Percentiles rank a stretch among this genome's conserved stretches.
These are phyloP conservation scores for Typha latifolia DNA, from an alignment of 176 grass and related monocot genomes.

Conservation along the genomic window DNA sequence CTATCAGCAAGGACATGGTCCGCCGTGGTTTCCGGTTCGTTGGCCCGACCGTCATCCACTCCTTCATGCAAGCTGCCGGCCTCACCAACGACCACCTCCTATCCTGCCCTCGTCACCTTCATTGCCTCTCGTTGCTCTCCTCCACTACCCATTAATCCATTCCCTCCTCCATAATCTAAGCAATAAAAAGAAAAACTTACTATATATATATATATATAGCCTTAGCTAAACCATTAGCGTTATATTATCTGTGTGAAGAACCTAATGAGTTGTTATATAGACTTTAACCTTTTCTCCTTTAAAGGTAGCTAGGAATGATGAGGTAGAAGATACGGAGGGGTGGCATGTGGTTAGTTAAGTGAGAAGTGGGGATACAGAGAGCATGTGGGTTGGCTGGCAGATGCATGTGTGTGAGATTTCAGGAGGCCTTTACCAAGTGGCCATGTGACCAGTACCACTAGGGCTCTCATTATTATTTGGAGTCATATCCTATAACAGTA, in stretches of 20 bases:
- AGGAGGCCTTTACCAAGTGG: too few species aligned
- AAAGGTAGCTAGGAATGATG: background rate
- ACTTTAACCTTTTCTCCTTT: too few species aligned
- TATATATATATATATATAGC: too few species aligned
- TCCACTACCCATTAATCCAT: background rate
- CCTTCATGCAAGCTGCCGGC: conserved; percentile 90
- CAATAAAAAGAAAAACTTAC: too few species aligned
- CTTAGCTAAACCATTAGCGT: too few species aligned
- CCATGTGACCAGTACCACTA: background rate
- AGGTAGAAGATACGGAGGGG: background rate
- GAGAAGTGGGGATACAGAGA: too few species aligned
- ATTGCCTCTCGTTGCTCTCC: conserved; percentile 22
- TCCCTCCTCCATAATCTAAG: conserved; percentile 4
- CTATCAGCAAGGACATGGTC: conserved; percentile 97
- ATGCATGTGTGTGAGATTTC: conserved; percentile 2
- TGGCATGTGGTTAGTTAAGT: too few species aligned
- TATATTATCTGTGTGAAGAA: too few species aligned
- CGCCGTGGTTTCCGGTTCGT: conserved; percentile 85
- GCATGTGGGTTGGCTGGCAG: conserved; percentile 14
- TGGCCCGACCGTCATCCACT: conserved; percentile 81
- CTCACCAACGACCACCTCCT: conserved; percentile 95
- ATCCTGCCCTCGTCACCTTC: conserved; percentile 77
- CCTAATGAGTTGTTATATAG: too few species aligned
- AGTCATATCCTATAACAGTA: too few species aligned
- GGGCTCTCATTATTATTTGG: too few species aligned